These are phyloP conservation scores for Kuraishia ogatae DNA, from an alignment of 805 yeast genomes.

Conservation along the genomic window DNA sequence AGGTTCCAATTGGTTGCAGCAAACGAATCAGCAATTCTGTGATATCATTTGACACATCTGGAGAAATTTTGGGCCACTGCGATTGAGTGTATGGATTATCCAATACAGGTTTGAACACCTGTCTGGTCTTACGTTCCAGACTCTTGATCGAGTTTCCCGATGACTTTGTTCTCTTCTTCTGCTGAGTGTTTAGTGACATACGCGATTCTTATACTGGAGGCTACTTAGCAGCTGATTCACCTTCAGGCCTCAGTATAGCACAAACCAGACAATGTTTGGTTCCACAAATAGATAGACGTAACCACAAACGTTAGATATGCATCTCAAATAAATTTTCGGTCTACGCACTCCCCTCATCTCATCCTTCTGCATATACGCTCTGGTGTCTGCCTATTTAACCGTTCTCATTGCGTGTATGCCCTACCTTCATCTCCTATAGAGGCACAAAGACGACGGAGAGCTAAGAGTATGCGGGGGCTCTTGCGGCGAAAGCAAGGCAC, in stretches of 20 bases:
- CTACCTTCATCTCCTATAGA: no score
- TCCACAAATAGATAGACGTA: neutral
- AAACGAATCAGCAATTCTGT: constrained; percentile 18
- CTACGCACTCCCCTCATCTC: neutral
- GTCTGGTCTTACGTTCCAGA: constrained; percentile 39
- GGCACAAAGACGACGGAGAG: neutral
- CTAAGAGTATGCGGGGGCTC: neutral
- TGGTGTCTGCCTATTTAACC: no score
- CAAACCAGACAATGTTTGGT: neutral
- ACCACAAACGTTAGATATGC: neutral
- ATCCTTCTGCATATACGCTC: neutral
- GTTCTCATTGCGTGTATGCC: no score
- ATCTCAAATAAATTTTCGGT: neutral
- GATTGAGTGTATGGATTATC: constrained; percentile 52
- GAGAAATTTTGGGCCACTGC: constrained; percentile 31
- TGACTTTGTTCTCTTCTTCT: neutral
- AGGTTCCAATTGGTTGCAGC: constrained; percentile 17
- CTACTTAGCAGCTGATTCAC: no score
- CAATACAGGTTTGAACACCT: constrained; percentile 55
- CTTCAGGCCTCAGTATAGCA: neutral
- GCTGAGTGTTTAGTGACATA: neutral
- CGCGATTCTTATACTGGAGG: neutral
- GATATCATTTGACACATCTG: constrained; percentile 20
- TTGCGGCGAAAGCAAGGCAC: neutral
- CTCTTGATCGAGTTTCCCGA: constrained; percentile 31